A percentile compares a stretch with the other conserved stretches of the same genome.
Conservation (phyloP, 306 rosid species). For the Vachellia pachyceras region DNA sequence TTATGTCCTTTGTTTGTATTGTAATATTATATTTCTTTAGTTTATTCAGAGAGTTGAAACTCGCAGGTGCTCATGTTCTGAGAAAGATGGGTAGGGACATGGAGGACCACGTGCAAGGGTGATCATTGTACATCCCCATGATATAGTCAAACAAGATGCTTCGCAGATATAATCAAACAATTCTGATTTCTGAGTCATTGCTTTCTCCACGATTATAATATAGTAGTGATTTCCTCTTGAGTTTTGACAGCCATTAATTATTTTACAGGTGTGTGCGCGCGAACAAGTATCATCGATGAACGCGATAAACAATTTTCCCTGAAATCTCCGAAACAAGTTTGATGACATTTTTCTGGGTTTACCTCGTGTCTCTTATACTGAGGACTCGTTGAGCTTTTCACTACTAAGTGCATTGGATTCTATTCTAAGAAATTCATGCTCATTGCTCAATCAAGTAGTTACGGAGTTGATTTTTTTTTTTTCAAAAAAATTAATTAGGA, state of each 20-base stretch:
- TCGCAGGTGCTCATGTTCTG: slow-evolving; percentile 58
- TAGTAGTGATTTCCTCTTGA: slow-evolving; percentile 29
- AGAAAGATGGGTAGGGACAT: slow-evolving; percentile 53
- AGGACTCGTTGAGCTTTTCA: slow-evolving; percentile 59
- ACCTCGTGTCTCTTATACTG: slow-evolving; percentile 56
- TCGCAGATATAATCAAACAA: slow-evolving; percentile 13
- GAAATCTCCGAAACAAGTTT: slow-evolving; percentile 44
- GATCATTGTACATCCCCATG: slow-evolving; percentile 70
- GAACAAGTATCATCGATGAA: slow-evolving; percentile 49
- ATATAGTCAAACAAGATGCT: slow-evolving; percentile 45
- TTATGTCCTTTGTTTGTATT: slow-evolving; percentile 44
- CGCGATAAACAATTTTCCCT: slow-evolving; percentile 22
- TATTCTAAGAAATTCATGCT: slow-evolving; percentile 11
- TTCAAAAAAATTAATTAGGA: neutral
- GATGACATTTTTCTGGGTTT: slow-evolving; percentile 46
- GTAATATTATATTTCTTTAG: slow-evolving; percentile 34
- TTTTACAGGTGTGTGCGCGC: slow-evolving; percentile 17
- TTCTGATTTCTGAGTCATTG: slow-evolving; percentile 37
- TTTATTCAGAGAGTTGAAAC: slow-evolving; percentile 52
- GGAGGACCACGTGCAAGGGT: slow-evolving; percentile 73
- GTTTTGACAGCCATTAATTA: slow-evolving; percentile 39
- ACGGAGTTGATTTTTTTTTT: neutral
- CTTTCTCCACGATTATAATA: slow-evolving; percentile 28
- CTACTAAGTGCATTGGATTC: slow-evolving; percentile 46
- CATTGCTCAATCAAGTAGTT: slow-evolving; percentile 17